phyloP scores from a whole-genome alignment of 2,329 filamentous ascomycete species.

The Sporothrix humicola region DNA sequence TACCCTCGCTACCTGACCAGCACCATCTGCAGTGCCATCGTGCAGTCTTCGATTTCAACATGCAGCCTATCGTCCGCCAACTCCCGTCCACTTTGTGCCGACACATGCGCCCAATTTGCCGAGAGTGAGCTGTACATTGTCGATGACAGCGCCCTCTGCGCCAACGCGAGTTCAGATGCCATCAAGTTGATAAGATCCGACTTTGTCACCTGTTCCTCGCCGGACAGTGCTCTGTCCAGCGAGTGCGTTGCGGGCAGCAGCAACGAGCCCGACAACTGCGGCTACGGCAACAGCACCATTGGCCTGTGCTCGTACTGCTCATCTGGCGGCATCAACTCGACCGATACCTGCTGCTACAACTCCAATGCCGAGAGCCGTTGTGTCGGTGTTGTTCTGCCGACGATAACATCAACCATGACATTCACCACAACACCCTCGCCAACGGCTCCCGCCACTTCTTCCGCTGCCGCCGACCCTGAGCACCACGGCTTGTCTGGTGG shows the following conservation, averaged over 20 bases:
- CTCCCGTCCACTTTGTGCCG: slow-evolving; percentile 81
- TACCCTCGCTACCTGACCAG: slow-evolving; percentile 95
- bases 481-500: slow-evolving; percentile 71
- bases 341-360: slow-evolving; percentile 92
- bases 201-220: slow-evolving; percentile 86
- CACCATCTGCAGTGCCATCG: slow-evolving; percentile 89
- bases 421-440: slow-evolving; percentile 57
- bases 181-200: slow-evolving; percentile 84
- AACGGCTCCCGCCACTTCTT: slow-evolving; percentile 52
- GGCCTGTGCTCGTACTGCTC: slow-evolving; percentile 89
- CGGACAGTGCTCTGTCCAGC: slow-evolving; percentile 76
- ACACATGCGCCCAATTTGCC: slow-evolving; percentile 82
- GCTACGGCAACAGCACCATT: slow-evolving; percentile 72
- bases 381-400: slow-evolving; percentile 76
- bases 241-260: slow-evolving; percentile 75
- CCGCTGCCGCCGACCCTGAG: slow-evolving; percentile 40
- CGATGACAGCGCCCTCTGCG: slow-evolving; percentile 74
- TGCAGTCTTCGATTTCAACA: slow-evolving; percentile 79
- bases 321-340: slow-evolving; percentile 83
- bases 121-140: slow-evolving; percentile 87
- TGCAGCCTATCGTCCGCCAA: slow-evolving; percentile 71
- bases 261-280: slow-evolving; percentile 89
- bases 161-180: slow-evolving; percentile 67
- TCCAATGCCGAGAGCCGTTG: slow-evolving; percentile 77
- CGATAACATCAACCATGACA: slow-evolving; percentile 71